phyloP scores from a whole-genome alignment of 31 red algal genomes.

The Asparagopsis taxiformis region DNA sequence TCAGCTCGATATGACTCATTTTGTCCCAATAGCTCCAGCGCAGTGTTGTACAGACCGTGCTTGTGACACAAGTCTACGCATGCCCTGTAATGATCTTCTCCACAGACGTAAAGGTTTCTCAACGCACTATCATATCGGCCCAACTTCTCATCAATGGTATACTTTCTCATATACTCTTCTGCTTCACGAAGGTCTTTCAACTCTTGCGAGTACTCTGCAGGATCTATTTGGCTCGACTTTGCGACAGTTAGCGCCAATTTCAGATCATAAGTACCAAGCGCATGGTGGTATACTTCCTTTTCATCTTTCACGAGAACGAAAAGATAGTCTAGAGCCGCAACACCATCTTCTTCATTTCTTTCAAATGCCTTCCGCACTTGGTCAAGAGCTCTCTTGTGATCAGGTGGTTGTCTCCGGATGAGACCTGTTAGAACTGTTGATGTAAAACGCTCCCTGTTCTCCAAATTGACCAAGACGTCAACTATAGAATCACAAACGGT shows the following conservation, averaged over 20 bases:
- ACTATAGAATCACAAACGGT: constrained; percentile 54
- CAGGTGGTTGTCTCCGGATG: constrained; percentile 30
- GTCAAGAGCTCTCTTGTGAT: constrained; percentile 19
- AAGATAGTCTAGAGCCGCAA: constrained; percentile 58
- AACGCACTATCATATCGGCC: constrained; percentile 42
- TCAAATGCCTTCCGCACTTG: constrained; percentile 14
- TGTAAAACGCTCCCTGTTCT: constrained; percentile 14
- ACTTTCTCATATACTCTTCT: constrained; percentile 36
- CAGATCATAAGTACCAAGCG: constrained; percentile 80
- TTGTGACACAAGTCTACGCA: constrained; percentile 46
- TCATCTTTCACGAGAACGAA: constrained; percentile 53
- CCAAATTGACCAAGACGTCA: neutral
- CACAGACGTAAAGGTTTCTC: constrained; percentile 27
- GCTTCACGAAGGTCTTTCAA: constrained; percentile 16
- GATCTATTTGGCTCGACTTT: constrained; percentile 55
- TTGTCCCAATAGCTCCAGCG: constrained; percentile 21
- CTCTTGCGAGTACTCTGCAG: constrained; percentile 53
- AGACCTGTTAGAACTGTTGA: constrained; percentile 54
- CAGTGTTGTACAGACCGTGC: constrained; percentile 46
- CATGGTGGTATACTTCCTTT: constrained; percentile 55
- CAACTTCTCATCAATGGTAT: constrained; percentile 42
- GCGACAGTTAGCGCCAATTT: constrained; percentile 53
- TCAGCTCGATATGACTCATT: constrained; percentile 6
- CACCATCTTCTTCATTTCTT: constrained; percentile 25
- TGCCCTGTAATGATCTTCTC: constrained; percentile 6